A percentile compares a stretch with the other conserved stretches of the same genome.
Conservation (phyloP, 805 yeast genomes). For the Brettanomyces custersianus region DNA sequence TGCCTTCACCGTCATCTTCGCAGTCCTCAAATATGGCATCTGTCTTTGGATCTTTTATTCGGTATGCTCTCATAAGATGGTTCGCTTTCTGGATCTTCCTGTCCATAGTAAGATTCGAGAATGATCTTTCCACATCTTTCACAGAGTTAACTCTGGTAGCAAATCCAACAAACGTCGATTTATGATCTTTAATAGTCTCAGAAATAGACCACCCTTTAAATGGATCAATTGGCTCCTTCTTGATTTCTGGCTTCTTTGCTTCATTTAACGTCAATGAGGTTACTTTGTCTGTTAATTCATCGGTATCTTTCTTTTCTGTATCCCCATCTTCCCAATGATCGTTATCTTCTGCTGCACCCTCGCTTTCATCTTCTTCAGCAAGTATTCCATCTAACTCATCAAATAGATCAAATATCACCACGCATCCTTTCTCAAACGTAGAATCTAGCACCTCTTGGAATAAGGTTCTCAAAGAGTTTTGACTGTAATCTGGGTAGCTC, state of each 20-base stretch:
- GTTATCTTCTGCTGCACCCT: constrained; percentile 12
- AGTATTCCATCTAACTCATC: constrained; percentile 54
- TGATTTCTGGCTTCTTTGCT: constrained; percentile 7
- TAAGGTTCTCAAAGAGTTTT: constrained; percentile 37
- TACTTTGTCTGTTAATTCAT: constrained; percentile 3
- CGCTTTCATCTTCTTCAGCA: constrained; percentile 26
- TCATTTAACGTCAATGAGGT: neutral
- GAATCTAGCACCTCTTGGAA: constrained; percentile 45
- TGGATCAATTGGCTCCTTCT: constrained; percentile 27
- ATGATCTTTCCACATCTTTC: constrained; percentile 51
- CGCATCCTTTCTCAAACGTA: constrained; percentile 52
- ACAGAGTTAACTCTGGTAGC: constrained; percentile 54
- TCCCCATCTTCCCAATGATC: constrained; percentile 17
- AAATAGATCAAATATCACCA: constrained; percentile 72
- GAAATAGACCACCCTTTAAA: constrained; percentile 70
- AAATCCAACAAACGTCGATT: constrained; percentile 77
- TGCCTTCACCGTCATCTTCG: constrained; percentile 96
- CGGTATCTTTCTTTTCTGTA: neutral
- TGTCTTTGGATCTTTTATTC: constrained; percentile 46
- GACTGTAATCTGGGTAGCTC: constrained; percentile 25
- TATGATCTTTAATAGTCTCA: constrained; percentile 73
- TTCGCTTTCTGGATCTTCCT: constrained; percentile 56
- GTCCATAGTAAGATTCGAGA: constrained; percentile 51
- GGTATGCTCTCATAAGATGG: constrained; percentile 84
- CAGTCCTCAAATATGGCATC: constrained; percentile 69